Evolutionary conservation across 768 basidiomycete genomes (phyloP), one percentile per base, ranked within the genome.

Genomic region (Trametes cingulata): DNA sequence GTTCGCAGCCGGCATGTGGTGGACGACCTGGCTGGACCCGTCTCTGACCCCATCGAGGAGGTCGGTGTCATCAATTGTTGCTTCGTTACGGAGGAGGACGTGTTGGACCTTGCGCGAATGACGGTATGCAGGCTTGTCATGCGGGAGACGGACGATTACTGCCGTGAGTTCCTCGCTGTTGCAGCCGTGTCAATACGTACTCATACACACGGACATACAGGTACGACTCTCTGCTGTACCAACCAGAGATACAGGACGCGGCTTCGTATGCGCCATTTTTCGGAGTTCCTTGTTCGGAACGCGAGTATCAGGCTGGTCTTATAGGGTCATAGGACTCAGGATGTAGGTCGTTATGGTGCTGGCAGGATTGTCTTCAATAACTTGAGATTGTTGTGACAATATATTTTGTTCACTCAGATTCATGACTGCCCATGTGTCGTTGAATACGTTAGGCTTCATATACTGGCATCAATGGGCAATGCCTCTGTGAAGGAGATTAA

Each of bases 41-140:
- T 43, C 4, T 62, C 62, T 7, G 67, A 67, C 42, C 71, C 73
- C 33, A 78, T 87, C 54, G 65, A 69, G 42, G 77, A 77, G 64
- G 70, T 86, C 14, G 80, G 79, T 0, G 77, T 82, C 27, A 82
- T 86, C 61, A 81, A 85, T 65, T 86, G 85, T 69, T 76, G 82
- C 15, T 80, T 80, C 58, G 83, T 86, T 24, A 74, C 77, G 64
- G 82, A 85, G 56, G 71, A 74, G 57, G 81, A 85, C 61, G 78
- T 87, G 58, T 62, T 85, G 39, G 75, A 79, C 52, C 67, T 88
- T 37, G 81, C 83, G 14, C 63, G 72, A 53, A 68, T 76, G 65
- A 80, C 81, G 0, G 68, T 73, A 24, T 86, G 84, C 64, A 73
- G 80, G 49, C 71, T 86, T 12, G 72, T 80, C 45, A 72, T 79